phyloP scores from a whole-genome alignment of 2,329 filamentous ascomycete species.

The Ascochyta lentis region DNA sequence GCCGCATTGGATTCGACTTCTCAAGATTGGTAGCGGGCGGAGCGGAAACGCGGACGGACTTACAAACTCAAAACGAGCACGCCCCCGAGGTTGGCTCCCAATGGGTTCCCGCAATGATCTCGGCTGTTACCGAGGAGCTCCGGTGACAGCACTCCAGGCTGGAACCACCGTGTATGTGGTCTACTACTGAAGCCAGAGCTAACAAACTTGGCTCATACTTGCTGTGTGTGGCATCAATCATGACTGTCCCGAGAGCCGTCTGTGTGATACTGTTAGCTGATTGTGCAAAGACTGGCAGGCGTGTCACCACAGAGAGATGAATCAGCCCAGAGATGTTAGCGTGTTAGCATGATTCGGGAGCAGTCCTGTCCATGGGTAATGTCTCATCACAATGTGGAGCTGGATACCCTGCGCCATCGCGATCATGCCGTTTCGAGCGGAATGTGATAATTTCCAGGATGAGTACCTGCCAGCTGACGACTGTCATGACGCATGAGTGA shows the following conservation, averaged over 20 bases:
- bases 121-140: conserved; percentile 34
- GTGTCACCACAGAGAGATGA: conserved; percentile 15
- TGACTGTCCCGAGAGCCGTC: neutral
- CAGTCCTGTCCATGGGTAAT: conserved; percentile 21
- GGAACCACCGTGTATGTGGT: neutral
- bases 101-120: conserved; percentile 32
- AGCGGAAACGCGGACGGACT: conserved; percentile 37
- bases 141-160: conserved; percentile 11
- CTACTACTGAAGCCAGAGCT: conserved; percentile 1
- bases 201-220: neutral
- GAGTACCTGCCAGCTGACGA: conserved; percentile 22
- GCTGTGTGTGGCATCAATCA: neutral
- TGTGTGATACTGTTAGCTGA: conserved; percentile 3
- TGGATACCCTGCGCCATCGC: conserved; percentile 26
- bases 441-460: conserved; percentile 20
- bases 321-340: conserved; percentile 18
- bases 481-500: conserved; percentile 24
- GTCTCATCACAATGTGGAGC: conserved; percentile 32
- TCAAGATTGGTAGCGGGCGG: conserved; percentile 34
- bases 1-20: conserved; percentile 27
- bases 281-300: conserved; percentile 10
- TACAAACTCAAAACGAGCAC: conserved; percentile 38
- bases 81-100: conserved; percentile 41
- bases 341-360: conserved; percentile 30
- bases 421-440: conserved; percentile 25